phyloP scores from a whole-genome alignment of 805 yeast genomes.

The Candida xiaguanensis region DNA sequence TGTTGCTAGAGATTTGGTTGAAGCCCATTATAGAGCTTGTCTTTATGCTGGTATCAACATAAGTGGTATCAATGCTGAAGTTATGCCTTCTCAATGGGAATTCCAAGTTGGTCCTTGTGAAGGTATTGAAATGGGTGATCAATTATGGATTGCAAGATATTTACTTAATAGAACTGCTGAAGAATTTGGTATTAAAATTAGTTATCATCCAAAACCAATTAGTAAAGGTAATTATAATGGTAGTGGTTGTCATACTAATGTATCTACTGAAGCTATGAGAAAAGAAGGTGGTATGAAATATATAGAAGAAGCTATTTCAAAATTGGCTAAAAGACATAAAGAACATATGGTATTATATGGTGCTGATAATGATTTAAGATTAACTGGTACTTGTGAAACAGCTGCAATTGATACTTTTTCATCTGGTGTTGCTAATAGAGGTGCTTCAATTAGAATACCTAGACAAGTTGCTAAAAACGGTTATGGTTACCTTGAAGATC shows the following conservation, averaged over 20 bases:
- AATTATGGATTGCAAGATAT: constrained; percentile 94
- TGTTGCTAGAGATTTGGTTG: constrained; percentile 95
- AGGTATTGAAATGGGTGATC: constrained; percentile 96
- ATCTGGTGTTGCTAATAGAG: constrained; percentile 99
- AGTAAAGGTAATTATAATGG: constrained; percentile 99
- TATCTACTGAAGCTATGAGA: constrained; percentile 91
- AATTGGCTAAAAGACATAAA: constrained; percentile 91
- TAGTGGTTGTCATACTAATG: constrained; percentile 99
- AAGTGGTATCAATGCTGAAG: constrained; percentile 98
- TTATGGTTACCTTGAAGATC: constrained; percentile 97
- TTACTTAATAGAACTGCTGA: constrained; percentile 92
- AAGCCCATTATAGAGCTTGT: constrained; percentile 99
- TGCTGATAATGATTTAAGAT: constrained; percentile 89
- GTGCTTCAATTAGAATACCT: constrained; percentile 98
- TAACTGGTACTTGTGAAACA: constrained; percentile 98
- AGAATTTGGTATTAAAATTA: constrained; percentile 97
- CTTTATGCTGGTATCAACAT: constrained; percentile 85
- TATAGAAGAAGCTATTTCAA: constrained; percentile 89
- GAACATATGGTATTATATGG: constrained; percentile 96
- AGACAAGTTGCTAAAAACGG: constrained; percentile 98
- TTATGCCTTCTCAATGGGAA: constrained; percentile 99
- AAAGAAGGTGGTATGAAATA: constrained; percentile 91
- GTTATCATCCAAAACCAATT: constrained; percentile 96
- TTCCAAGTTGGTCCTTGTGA: constrained; percentile 98
- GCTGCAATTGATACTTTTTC: constrained; percentile 90